phyloP scores from a whole-genome alignment of 352 stramenopile genomes.

The Phytophthora podocarpi region DNA sequence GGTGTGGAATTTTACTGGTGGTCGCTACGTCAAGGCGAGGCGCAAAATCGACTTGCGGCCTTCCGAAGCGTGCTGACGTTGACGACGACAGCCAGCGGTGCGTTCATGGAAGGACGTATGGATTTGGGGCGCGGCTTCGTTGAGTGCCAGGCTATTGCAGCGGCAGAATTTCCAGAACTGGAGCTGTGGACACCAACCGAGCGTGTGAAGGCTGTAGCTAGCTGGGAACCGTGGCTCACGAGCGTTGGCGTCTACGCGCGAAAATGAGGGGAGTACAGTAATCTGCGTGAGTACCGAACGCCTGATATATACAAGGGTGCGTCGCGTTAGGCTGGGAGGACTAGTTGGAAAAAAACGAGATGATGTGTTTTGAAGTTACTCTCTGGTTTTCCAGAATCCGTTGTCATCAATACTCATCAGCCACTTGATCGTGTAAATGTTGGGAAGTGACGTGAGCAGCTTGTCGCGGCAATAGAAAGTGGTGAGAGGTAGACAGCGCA shows the following conservation, averaged over 20 bases:
- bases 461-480: not conserved
- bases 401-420: not conserved
- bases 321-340: too few relatives aligned
- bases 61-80: slow-evolving; percentile 21
- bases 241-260: slow-evolving; percentile 21
- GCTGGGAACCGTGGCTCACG: slow-evolving; percentile 21
- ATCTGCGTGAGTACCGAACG: too few relatives aligned
- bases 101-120: slow-evolving; percentile 19
- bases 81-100: slow-evolving; percentile 4
- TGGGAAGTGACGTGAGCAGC: not conserved
- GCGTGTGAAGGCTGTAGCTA: slow-evolving; percentile 21
- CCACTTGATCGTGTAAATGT: not conserved
- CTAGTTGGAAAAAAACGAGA: too few relatives aligned
- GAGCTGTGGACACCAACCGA: slow-evolving; percentile 25
- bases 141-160: not conserved
- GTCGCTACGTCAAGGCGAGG: not conserved
- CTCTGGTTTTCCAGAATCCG: not conserved
- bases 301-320: too few relatives aligned
- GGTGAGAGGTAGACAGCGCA: not conserved
- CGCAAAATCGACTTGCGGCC: not conserved
- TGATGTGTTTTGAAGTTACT: not conserved
- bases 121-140: slow-evolving; percentile 23
- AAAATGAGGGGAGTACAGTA: too few relatives aligned
- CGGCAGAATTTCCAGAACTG: slow-evolving; percentile 11
- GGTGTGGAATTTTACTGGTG: slow-evolving; percentile 36